Evolutionary conservation across 2,329 filamentous ascomycete genomes (phyloP).

Genomic region (Plenodomus lindquistii): DNA sequence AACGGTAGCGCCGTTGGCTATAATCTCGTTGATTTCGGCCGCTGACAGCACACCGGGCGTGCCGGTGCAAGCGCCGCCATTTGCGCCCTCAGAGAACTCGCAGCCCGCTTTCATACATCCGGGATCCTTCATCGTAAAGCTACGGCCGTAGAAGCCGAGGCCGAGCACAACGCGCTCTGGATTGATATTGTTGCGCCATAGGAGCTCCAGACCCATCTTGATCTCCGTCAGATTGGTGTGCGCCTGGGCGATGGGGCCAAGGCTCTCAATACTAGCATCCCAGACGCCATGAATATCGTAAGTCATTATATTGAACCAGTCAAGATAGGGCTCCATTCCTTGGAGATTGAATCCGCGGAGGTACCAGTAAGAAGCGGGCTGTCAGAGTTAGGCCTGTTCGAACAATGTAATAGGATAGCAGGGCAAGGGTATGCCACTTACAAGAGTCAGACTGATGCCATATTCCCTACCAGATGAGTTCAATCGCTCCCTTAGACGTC

Average conservation of each 20-base stretch:
- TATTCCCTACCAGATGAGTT: no score
- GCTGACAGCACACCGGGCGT: slow-evolving; percentile 4
- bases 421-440: no score
- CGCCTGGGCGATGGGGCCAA: slow-evolving; percentile 28
- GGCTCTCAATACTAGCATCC: slow-evolving; percentile 34
- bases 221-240: slow-evolving; percentile 56
- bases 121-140: slow-evolving; percentile 27
- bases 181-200: slow-evolving; percentile 51
- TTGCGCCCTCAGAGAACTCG: slow-evolving; percentile 6
- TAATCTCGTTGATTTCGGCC: slow-evolving; percentile 6
- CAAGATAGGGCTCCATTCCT: slow-evolving; percentile 22
- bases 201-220: slow-evolving; percentile 44
- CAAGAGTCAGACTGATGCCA: slow-evolving; percentile 17
- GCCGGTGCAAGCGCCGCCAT: slow-evolving; percentile 1
- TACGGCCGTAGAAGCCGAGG: slow-evolving; percentile 50
- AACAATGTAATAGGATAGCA: no score
- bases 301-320: slow-evolving; percentile 52
- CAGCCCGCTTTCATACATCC: slow-evolving; percentile 9
- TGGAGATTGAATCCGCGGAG: slow-evolving; percentile 26
- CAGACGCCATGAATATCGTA: slow-evolving; percentile 53
- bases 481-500: not conserved
- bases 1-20: no score
- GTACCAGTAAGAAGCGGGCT: slow-evolving; percentile 29
- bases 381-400: no score
- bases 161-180: slow-evolving; percentile 50